phyloP scores from a whole-genome alignment of 768 basidiomycete species.

The Daedalea quercina region DNA sequence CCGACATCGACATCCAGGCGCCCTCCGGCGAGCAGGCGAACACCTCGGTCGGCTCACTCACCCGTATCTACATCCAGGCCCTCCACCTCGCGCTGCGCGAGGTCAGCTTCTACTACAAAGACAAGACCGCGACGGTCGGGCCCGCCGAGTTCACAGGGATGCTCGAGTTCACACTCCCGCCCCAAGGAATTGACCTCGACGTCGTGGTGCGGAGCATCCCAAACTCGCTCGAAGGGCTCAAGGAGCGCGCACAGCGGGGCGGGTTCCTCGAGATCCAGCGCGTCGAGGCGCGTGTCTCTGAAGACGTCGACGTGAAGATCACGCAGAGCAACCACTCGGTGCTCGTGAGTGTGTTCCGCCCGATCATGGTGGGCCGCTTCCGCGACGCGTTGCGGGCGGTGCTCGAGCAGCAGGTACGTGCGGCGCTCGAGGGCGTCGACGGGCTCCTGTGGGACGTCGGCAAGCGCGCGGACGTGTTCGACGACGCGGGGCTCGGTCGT shows the following conservation, averaged over 20 bases:
- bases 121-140: constrained; percentile 46
- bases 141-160: constrained; percentile 57
- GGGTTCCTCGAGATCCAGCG: constrained; percentile 57
- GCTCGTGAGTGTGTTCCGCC: constrained; percentile 54
- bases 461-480: constrained; percentile 54
- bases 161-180: constrained; percentile 53
- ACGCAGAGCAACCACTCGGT: constrained; percentile 60
- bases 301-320: constrained; percentile 49
- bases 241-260: constrained; percentile 36
- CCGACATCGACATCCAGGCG: constrained; percentile 49
- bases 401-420: constrained; percentile 48
- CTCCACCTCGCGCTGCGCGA: constrained; percentile 57
- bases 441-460: constrained; percentile 52
- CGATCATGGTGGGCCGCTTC: constrained; percentile 49
- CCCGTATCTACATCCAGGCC: constrained; percentile 59
- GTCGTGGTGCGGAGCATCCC: constrained; percentile 61
- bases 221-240: constrained; percentile 32
- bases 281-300: constrained; percentile 45
- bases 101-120: constrained; percentile 70
- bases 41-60: constrained; percentile 55
- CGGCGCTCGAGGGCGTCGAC: constrained; percentile 46
- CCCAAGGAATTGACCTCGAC: constrained; percentile 63
- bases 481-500: constrained; percentile 50
- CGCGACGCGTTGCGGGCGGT: constrained; percentile 55
- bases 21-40: constrained; percentile 29